phyloP scores from a whole-genome alignment of 2,329 filamentous ascomycete genomes.

The Daldinia sp. region DNA sequence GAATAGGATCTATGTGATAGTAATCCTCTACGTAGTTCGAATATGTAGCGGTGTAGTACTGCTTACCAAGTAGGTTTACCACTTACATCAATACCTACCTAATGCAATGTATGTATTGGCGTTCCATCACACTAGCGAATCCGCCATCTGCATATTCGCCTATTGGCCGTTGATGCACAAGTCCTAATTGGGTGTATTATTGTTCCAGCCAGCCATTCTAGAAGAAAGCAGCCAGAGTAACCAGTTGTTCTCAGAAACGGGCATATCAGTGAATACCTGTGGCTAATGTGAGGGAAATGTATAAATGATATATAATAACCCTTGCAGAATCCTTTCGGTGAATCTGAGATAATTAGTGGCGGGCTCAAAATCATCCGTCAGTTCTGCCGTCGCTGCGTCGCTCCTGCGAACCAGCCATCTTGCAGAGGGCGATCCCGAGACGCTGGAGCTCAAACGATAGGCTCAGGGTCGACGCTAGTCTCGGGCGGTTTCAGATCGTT shows the following conservation, averaged over 20 bases:
- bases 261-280: background rate
- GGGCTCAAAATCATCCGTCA: conserved; percentile 12
- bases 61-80: background rate
- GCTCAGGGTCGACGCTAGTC: conserved; percentile 12
- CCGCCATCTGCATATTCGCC: conserved; percentile 20
- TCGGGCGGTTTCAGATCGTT: conserved; percentile 33
- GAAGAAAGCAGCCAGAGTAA: background rate
- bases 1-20: conserved; percentile 2
- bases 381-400: background rate
- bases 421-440: conserved; percentile 38
- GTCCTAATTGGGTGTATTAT: background rate
- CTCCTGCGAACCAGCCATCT: conserved; percentile 38
- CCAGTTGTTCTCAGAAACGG: background rate
- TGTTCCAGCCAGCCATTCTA: background rate
- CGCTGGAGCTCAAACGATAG: conserved; percentile 27
- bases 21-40: background rate
- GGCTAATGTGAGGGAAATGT: background rate
- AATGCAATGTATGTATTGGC: conserved; percentile 2
- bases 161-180: conserved; percentile 21
- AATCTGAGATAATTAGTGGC: conserved; percentile 27
- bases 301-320: conserved; percentile 3
- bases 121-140: background rate
- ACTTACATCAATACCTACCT: background rate
- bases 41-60: background rate
- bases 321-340: conserved; percentile 8